These are phyloP conservation scores for Cucumis hystrix DNA, from an alignment of 306 rosid species.

Conservation along the genomic window DNA sequence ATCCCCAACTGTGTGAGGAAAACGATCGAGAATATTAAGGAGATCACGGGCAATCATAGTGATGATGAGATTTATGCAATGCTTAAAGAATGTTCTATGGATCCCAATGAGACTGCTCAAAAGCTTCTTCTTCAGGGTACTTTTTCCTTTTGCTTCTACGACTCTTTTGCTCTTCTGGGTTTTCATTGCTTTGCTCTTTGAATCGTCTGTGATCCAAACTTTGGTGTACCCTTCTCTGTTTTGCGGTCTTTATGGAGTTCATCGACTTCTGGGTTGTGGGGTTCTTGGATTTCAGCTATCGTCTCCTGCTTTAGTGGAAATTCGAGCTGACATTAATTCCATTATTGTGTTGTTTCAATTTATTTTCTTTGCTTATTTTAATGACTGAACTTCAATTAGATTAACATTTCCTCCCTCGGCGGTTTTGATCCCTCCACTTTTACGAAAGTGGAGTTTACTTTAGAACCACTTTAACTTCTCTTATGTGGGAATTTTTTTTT, in stretches of 20 bases:
- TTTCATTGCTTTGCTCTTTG: slow-evolving; percentile 14
- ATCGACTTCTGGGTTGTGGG: background rate
- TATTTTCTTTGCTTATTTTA: background rate
- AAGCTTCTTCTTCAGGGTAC: slow-evolving; percentile 91
- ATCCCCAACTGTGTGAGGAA: slow-evolving; percentile 56
- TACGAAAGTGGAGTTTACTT: background rate
- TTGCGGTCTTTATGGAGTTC: slow-evolving; percentile 11
- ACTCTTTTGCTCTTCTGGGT: slow-evolving; percentile 8
- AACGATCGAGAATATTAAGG: slow-evolving; percentile 72
- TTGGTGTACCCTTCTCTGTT: slow-evolving; percentile 18
- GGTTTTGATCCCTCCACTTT: background rate
- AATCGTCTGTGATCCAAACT: slow-evolving; percentile 30
- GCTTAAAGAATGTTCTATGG: slow-evolving; percentile 95
- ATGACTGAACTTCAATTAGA: background rate
- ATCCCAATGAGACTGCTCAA: slow-evolving; percentile 90
- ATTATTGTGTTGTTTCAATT: background rate
- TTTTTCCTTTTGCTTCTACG: background rate
- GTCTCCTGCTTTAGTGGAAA: slow-evolving; percentile 10
- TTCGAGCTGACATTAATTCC: slow-evolving; percentile 10
- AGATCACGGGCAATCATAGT: slow-evolving; percentile 75
- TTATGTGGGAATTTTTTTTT: background rate
- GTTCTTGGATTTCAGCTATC: slow-evolving; percentile 16
- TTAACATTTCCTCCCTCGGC: background rate
- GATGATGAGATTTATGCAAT: slow-evolving; percentile 87
- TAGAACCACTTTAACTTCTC: slow-evolving; percentile 1